These are phyloP conservation scores for Carpinus fangiana DNA, from an alignment of 306 rosid genomes.

Conservation along the genomic window DNA sequence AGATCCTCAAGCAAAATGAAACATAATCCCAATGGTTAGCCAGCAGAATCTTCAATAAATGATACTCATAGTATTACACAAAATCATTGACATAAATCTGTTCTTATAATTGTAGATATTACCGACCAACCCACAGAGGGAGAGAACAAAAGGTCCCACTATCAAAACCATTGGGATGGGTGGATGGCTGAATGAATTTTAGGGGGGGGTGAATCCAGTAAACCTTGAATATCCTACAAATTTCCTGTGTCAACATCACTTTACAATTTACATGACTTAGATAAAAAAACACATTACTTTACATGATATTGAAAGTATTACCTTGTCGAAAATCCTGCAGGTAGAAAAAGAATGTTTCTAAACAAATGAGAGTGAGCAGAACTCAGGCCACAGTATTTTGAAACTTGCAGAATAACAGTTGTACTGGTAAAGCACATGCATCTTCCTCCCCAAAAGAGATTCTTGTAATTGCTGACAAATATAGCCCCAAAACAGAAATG, in stretches of 20 bases:
- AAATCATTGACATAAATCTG: too few relatives aligned
- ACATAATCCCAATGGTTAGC: too few relatives aligned
- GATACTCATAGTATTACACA: too few relatives aligned
- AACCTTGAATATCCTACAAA: constrained; percentile 24
- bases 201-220: constrained; percentile 12
- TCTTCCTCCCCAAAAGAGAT: constrained; percentile 14
- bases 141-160: background rate
- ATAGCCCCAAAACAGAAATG: background rate
- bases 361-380: background rate
- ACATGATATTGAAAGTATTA: background rate
- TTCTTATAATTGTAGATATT: background rate
- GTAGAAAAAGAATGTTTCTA: constrained; percentile 22
- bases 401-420: background rate
- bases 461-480: background rate
- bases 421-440: constrained; percentile 25
- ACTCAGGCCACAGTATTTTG: background rate
- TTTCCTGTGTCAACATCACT: constrained; percentile 21
- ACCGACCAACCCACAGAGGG: background rate
- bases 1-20: too few relatives aligned
- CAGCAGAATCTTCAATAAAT: too few relatives aligned
- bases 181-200: constrained; percentile 1
- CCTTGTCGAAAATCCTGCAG: constrained; percentile 17
- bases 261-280: constrained; percentile 1
- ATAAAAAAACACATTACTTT: background rate
- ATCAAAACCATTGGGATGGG: constrained; percentile 12